phyloP scores from a whole-genome alignment of 1,284 basidiomycete genomes.

The Peniophora sp. region DNA sequence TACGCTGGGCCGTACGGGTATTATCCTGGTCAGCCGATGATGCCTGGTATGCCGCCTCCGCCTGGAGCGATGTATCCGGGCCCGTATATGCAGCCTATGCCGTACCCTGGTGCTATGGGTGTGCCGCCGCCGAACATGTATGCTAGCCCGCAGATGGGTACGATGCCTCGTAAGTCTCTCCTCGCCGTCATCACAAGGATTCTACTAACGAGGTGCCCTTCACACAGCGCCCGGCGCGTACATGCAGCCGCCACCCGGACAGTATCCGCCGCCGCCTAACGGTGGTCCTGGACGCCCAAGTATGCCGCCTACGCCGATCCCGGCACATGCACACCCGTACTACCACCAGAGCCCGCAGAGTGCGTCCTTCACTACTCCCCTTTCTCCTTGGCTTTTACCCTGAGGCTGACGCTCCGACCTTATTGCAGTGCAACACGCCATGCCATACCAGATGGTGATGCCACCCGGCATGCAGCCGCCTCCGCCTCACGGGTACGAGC shows the following conservation, averaged over 20 bases:
- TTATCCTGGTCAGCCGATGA: conserved; percentile 73
- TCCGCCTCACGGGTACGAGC: conserved; percentile 67
- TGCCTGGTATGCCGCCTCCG: conserved; percentile 73
- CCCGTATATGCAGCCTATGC: conserved; percentile 77
- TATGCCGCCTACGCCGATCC: conserved; percentile 81
- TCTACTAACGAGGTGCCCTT: too few relatives aligned
- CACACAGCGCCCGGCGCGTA: conserved; percentile 55
- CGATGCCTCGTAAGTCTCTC: conserved; percentile 67
- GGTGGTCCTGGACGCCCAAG: conserved; percentile 68
- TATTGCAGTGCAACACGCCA: conserved; percentile 65
- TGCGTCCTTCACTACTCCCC: conserved; percentile 33
- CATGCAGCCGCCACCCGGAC: conserved; percentile 58
- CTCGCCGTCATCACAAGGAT: neutral
- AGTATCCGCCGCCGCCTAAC: conserved; percentile 68
- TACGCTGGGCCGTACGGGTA: conserved; percentile 59
- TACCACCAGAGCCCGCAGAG: conserved; percentile 82
- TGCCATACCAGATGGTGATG: conserved; percentile 85
- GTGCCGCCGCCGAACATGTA: conserved; percentile 70
- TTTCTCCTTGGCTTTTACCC: conserved; percentile 6
- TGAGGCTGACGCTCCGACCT: too few relatives aligned
- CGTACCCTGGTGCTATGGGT: conserved; percentile 62
- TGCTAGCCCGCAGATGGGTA: conserved; percentile 64
- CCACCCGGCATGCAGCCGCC: conserved; percentile 54
- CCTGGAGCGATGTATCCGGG: conserved; percentile 69
- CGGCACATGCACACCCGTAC: conserved; percentile 74